Conservation (phyloP, 2,329 filamentous ascomycete genomes). For the Arthroderma sp. region DNA sequence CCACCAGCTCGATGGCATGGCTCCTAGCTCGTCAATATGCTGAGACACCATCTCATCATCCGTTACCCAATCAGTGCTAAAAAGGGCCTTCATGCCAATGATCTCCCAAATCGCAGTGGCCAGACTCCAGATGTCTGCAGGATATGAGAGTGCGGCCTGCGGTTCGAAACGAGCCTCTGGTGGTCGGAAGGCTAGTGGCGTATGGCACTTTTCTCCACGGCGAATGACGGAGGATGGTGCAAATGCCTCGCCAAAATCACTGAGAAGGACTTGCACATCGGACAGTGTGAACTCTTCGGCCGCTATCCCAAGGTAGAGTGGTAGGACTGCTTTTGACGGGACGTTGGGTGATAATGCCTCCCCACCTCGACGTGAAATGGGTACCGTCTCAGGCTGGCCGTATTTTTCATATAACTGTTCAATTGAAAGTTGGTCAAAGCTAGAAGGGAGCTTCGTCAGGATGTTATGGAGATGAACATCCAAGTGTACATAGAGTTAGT, state of each 20-base stretch:
- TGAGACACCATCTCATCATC: constrained; percentile 12
- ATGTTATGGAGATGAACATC: constrained; percentile 20
- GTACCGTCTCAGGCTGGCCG: constrained; percentile 16
- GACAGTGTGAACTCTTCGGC: constrained; percentile 18
- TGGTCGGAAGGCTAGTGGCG: constrained; percentile 14
- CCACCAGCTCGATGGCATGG: constrained; percentile 16
- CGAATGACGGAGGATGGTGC: constrained; percentile 16
- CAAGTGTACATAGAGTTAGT: constrained; percentile 1
- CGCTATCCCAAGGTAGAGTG: constrained; percentile 17
- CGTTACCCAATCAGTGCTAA: constrained; percentile 7
- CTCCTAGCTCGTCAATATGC: constrained; percentile 15
- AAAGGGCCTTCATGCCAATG: constrained; percentile 19
- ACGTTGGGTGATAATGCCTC: constrained; percentile 17
- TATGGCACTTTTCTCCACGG: constrained; percentile 18
- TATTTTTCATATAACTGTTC: constrained; percentile 19
- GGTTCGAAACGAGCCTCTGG: constrained; percentile 20
- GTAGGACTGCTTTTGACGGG: constrained; percentile 14
- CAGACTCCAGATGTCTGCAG: constrained; percentile 23
- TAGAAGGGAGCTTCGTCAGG: constrained; percentile 13
- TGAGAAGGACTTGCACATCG: constrained; percentile 21
- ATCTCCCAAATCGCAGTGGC: constrained; percentile 22
- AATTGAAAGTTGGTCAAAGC: constrained; percentile 16
- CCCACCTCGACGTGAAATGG: constrained; percentile 14
- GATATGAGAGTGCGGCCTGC: constrained; percentile 14
- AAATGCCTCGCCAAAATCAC: constrained; percentile 26